Percentiles rank a stretch among this genome's conserved stretches.
phyloP scores from a whole-genome alignment of 1,284 basidiomycete species.

The Gymnopus androsaceus region DNA sequence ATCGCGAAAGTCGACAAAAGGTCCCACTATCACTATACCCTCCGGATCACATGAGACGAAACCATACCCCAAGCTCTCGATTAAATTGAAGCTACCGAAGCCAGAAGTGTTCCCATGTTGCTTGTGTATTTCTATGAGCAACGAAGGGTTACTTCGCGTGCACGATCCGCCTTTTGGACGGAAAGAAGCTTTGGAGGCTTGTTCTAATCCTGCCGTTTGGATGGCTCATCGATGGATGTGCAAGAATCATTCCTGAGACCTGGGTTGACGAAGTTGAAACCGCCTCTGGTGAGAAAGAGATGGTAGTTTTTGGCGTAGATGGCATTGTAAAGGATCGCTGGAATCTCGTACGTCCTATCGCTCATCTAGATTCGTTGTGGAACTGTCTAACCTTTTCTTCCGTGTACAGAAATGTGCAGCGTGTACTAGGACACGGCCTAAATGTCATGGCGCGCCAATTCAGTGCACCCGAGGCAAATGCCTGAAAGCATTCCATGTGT shows the following conservation, averaged over 20 bases:
- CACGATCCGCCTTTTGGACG: conserved; percentile 62
- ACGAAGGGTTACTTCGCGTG: conserved; percentile 66
- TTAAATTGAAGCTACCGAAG: conserved; percentile 64
- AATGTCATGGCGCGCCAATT: conserved; percentile 85
- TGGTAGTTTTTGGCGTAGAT: conserved; percentile 78
- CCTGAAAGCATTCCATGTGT: conserved; percentile 90
- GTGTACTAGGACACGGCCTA: conserved; percentile 69
- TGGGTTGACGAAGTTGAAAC: conserved; percentile 74
- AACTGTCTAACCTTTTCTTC: conserved; percentile 8
- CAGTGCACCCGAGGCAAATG: conserved; percentile 96
- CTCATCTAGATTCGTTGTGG: conserved; percentile 4
- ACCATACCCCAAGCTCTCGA: conserved; percentile 39
- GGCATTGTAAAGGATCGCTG: conserved; percentile 87
- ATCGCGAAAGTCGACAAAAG: conserved; percentile 14
- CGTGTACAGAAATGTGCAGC: conserved; percentile 79
- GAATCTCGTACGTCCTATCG: conserved; percentile 68
- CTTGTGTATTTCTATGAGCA: conserved; percentile 69
- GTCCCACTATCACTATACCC: conserved; percentile 1
- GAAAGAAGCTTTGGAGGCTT: conserved; percentile 48
- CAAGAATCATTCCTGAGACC: conserved; percentile 80
- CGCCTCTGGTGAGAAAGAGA: conserved; percentile 42
- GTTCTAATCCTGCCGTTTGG: conserved; percentile 51
- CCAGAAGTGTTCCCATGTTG: conserved; percentile 72
- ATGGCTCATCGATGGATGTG: conserved; percentile 79
- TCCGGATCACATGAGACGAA: neutral